A percentile compares a stretch with the other conserved stretches of the same genome.
Evolutionary conservation across 1,284 basidiomycete genomes (phyloP).

Genomic region (Apiotrichum siamense): DNA sequence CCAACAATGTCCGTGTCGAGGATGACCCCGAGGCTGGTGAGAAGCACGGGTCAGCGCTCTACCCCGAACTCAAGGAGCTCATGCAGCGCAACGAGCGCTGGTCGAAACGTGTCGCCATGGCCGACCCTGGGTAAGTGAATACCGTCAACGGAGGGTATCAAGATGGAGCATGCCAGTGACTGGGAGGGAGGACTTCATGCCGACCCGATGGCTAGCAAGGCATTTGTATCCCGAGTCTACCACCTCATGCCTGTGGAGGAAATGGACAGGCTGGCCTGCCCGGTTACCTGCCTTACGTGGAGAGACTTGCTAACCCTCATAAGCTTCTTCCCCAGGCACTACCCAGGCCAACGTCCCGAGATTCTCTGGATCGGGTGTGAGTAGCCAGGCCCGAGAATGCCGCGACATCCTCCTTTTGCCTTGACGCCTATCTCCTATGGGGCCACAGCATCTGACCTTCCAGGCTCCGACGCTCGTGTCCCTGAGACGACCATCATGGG

Average conservation of each 20-base stretch:
- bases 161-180: too few species aligned
- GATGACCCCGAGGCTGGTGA: conserved; percentile 1
- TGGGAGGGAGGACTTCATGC: too few species aligned
- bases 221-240: too few species aligned
- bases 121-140: conserved; percentile 13
- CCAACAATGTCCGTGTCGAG: background rate
- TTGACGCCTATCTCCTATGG: too few species aligned
- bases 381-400: conserved; percentile 1
- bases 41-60: conserved; percentile 4
- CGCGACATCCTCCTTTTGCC: too few species aligned
- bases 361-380: conserved; percentile 46
- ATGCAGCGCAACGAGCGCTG: conserved; percentile 19
- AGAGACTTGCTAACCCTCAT: background rate
- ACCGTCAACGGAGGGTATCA: background rate
- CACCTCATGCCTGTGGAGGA: too few species aligned
- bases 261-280: too few species aligned
- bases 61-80: conserved; percentile 18
- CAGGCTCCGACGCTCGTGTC: conserved; percentile 44
- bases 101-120: conserved; percentile 8
- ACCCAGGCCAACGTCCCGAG: conserved; percentile 42
- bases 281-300: too few species aligned
- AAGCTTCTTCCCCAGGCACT: conserved; percentile 42
- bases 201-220: too few species aligned
- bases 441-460: background rate
- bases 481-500: conserved; percentile 44